Conservation (phyloP, 495 filamentous ascomycete species). For the Penicillium fimorum region DNA sequence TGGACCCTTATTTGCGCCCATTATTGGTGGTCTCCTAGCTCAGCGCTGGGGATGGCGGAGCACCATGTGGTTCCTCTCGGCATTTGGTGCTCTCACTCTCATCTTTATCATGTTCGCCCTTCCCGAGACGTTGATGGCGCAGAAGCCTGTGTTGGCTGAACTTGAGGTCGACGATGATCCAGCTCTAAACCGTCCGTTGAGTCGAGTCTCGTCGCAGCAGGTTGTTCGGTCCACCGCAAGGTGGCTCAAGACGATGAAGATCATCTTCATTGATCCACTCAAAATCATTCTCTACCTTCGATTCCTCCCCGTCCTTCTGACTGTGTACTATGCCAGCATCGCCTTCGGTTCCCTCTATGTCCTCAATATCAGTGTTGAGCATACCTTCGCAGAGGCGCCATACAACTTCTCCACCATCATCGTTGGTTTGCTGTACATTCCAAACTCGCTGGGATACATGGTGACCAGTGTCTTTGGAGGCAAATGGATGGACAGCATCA, state of each 20-base stretch:
- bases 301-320: slow-evolving; percentile 75
- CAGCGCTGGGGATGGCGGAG: slow-evolving; percentile 75
- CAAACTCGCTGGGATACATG: slow-evolving; percentile 76
- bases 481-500: slow-evolving; percentile 85
- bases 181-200: slow-evolving; percentile 37
- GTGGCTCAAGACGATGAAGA: slow-evolving; percentile 55
- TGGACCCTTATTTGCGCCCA: slow-evolving; percentile 80
- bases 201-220: slow-evolving; percentile 61
- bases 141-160: slow-evolving; percentile 22
- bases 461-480: slow-evolving; percentile 72
- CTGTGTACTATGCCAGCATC: slow-evolving; percentile 78
- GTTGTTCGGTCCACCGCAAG: slow-evolving; percentile 57
- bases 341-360: slow-evolving; percentile 82
- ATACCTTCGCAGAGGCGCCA: slow-evolving; percentile 67
- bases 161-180: slow-evolving; percentile 20
- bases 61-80: slow-evolving; percentile 82
- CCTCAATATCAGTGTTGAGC: slow-evolving; percentile 81
- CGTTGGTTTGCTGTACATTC: slow-evolving; percentile 78
- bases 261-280: slow-evolving; percentile 76
- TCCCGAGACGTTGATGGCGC: slow-evolving; percentile 61
- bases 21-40: slow-evolving; percentile 78
- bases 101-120: slow-evolving; percentile 63
- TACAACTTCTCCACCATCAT: slow-evolving; percentile 75
- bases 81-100: slow-evolving; percentile 68
- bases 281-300: slow-evolving; percentile 74